Base-by-base conservation (phyloP, 2,329 filamentous ascomycete species). In the Trichoderma sp. region DNA sequence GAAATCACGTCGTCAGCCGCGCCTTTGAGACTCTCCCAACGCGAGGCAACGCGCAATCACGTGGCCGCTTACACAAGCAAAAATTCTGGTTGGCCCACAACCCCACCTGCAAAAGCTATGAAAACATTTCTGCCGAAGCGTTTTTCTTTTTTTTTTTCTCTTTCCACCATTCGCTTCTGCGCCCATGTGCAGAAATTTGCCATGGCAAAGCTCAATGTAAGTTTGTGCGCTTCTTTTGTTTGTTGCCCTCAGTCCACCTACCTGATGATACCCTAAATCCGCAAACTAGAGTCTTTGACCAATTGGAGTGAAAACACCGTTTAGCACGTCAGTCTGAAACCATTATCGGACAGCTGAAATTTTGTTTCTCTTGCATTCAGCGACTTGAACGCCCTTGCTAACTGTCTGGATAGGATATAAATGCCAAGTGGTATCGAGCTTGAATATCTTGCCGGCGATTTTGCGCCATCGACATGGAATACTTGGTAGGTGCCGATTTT, bases 221-320 rank as follows among this genome's bases (percentile, higher is more conserved):
- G 70, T 53, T 53, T 58, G 19, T 29, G 35, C 32, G 42, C 56
- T 52, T n/a, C 19, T 39, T 37, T 29, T 56, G 17, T 66, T 67
- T 66, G 25, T 19, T 64, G 27, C 29, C 50, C 53, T 52, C 29
- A 60, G 69, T 67, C 69, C 71, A 57, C 48, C 70, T 83, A 80
- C 81, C 79, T 93, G 92, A 94, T 94, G 92, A 94, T 89, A 93
- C 82, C 79, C 84, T 83, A 85, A 86, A 90, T 93, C 91, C 90
- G 87, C 89, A 90, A 94, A 94, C 92, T 96, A 96, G 92, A 96
- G 92, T 96, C 92, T 96, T 95, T 95, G 92, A 96, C 89, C 90
- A 79, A 70, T 78, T 79, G 85, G 88, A 86, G 90, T 94, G 92
- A 94, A 94, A 94, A 90, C 80, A 88, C 80, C 72, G 73, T 85